These are phyloP conservation scores for Vickermania ingenoplastis DNA, from an alignment of 208 protist species.

Conservation along the genomic window DNA sequence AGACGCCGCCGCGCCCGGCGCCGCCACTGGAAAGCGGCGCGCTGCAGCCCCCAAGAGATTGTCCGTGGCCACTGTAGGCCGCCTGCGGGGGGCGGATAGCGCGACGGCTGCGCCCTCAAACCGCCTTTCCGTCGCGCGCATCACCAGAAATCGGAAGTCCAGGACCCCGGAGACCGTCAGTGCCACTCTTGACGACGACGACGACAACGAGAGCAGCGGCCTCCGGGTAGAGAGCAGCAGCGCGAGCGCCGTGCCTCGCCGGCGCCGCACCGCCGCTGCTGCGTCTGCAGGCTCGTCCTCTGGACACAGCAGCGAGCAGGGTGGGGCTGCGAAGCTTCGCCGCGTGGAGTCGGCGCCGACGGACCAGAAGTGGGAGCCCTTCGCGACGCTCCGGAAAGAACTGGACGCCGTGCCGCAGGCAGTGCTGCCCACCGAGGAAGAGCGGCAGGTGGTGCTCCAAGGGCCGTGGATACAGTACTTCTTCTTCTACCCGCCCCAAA, in stretches of 20 bases:
- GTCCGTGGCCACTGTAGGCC: no score
- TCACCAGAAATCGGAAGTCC: neutral
- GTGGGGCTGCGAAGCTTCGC: neutral
- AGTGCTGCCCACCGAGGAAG: constrained; percentile 56
- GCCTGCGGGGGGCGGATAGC: no score
- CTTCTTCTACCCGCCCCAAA: constrained; percentile 57
- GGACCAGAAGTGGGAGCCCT: constrained; percentile 64
- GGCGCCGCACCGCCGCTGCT: neutral
- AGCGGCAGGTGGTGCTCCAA: constrained; percentile 58
- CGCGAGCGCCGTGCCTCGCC: neutral
- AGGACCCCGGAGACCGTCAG: neutral
- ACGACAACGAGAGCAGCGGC: neutral
- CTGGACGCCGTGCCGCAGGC: constrained; percentile 12
- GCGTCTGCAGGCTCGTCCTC: neutral
- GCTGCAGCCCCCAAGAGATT: neutral
- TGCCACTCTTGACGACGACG: neutral
- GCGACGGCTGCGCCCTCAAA: neutral
- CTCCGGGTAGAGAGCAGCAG: neutral
- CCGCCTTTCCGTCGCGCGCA: neutral
- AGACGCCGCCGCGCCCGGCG: neutral
- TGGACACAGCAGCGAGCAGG: neutral
- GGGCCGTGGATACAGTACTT: constrained; percentile 84
- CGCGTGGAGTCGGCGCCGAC: constrained; percentile 19
- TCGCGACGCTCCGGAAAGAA: constrained; percentile 47
- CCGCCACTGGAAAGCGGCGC: neutral